Evolutionary conservation across 257 asterid species (phyloP).

Genomic region (Solanum raphanifolium): DNA sequence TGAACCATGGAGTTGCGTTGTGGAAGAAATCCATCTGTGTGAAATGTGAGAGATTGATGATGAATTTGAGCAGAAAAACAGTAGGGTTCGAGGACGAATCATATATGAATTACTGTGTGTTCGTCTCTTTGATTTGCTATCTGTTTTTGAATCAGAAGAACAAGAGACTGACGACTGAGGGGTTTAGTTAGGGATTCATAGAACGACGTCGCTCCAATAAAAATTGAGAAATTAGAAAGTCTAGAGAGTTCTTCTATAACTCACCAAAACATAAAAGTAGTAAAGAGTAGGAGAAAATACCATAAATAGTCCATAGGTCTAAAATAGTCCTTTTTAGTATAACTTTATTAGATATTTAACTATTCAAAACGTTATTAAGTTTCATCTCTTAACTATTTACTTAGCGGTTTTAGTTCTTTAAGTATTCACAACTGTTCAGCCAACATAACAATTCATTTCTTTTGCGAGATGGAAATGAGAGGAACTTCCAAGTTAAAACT

Average conservation of each 20-base stretch:
- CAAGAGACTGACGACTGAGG: background rate
- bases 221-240: too few relatives aligned
- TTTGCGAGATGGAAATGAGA: background rate
- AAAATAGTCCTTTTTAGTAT: too few relatives aligned
- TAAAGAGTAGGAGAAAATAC: too few relatives aligned
- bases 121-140: background rate
- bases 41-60: background rate
- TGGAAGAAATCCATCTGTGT: constrained; percentile 48
- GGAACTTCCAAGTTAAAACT: background rate
- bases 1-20: constrained; percentile 48
- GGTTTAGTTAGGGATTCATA: background rate
- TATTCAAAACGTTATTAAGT: too few relatives aligned
- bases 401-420: background rate
- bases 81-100: background rate
- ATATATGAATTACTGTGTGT: background rate
- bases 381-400: background rate
- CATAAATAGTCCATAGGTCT: too few relatives aligned
- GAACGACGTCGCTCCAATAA: background rate
- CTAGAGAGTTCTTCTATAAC: too few relatives aligned
- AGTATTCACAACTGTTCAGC: background rate
- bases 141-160: background rate
- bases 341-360: too few relatives aligned
- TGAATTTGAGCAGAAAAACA: background rate
- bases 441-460: background rate
- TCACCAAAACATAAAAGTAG: background rate